Evolutionary conservation across 768 basidiomycete genomes (phyloP), one percentile per base, ranked within the genome.

Genomic region (Calvatia gigantea): DNA sequence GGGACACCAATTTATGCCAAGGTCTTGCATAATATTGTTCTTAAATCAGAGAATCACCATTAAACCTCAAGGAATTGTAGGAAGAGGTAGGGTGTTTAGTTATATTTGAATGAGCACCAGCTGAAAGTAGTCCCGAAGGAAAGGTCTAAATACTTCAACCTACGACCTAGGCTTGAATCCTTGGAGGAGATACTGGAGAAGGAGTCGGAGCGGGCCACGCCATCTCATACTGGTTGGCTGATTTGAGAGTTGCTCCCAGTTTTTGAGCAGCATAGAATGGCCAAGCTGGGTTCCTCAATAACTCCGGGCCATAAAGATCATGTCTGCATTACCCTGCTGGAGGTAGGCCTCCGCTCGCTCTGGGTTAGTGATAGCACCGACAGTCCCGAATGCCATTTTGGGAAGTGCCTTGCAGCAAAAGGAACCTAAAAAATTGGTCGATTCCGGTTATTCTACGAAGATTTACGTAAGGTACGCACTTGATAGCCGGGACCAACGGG

Each of bases 361-460:
- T 2, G 87, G 79, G 9, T 82, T 75, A 0, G 83, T 86, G 64
- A 95, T 89, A 46, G 88, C 66, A 0, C 91, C 91, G 17, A 93
- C 91, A 2, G 86, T 67, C 7, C 84, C 81, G 48, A 90, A 67
- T n/a, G 72, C 57, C 21, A 87, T 64, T 19, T 78, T 71, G 0
- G 86, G 85, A 50, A 84, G 67, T 0, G 80, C 80, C 47, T 80
- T 52, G 81, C 82, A 1, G 90, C 84, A 61, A 88, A 89, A 2
- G 79, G 85, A 1, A 87, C 82, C 81, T 89, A 61, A 23, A 31
- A 28, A 7, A 2, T 15, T 19, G 12, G 14, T 45, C 15, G 32
- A 12, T 12, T 32, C 23, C 5, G 27, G 46, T n/a, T 6, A 35
- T 6, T 5, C 27, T 32, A 39, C 29, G 28, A 21, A 48, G 1